Percentiles rank a stretch among this genome's conserved stretches.
These are phyloP conservation scores for Wakefieldia striispora DNA, from an alignment of 768 basidiomycete species.

Conservation along the genomic window DNA sequence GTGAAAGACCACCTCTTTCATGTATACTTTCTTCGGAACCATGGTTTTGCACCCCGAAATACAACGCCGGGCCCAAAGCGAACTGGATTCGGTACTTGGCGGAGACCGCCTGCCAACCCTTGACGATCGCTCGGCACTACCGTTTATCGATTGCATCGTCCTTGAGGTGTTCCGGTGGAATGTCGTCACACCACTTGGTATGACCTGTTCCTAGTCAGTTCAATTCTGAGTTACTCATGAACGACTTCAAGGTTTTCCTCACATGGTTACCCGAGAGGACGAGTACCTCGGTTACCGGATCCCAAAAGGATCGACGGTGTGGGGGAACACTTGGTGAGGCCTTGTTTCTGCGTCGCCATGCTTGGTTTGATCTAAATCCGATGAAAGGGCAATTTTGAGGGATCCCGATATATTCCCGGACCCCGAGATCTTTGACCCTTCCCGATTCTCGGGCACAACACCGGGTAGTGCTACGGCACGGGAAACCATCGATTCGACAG, in stretches of 20 bases:
- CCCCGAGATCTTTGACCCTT: slow-evolving; percentile 20
- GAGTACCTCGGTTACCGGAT: slow-evolving; percentile 35
- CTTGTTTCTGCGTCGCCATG: neutral
- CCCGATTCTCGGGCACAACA: slow-evolving; percentile 11
- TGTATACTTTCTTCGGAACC: slow-evolving; percentile 7
- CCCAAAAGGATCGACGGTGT: slow-evolving; percentile 39
- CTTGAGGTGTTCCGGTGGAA: slow-evolving; percentile 13
- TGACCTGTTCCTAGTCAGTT: neutral
- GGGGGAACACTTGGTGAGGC: slow-evolving; percentile 41
- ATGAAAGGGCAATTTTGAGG: slow-evolving; percentile 20
- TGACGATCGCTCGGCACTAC: slow-evolving; percentile 10
- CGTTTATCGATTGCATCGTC: slow-evolving; percentile 14
- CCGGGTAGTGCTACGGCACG: neutral
- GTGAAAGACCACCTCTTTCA: slow-evolving; percentile 5
- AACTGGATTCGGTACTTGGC: slow-evolving; percentile 12
- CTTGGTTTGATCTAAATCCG: neutral
- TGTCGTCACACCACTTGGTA: slow-evolving; percentile 12
- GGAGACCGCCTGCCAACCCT: slow-evolving; percentile 10
- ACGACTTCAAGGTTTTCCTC: slow-evolving; percentile 27
- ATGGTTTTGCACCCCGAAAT: slow-evolving; percentile 15
- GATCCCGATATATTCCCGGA: slow-evolving; percentile 18
- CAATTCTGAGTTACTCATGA: neutral
- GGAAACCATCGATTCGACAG: neutral
- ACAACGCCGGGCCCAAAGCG: slow-evolving; percentile 11
- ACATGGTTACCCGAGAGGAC: slow-evolving; percentile 34